These are phyloP conservation scores for Fusarium verrucosum DNA, from an alignment of 2,329 filamentous ascomycete genomes.

Conservation along the genomic window DNA sequence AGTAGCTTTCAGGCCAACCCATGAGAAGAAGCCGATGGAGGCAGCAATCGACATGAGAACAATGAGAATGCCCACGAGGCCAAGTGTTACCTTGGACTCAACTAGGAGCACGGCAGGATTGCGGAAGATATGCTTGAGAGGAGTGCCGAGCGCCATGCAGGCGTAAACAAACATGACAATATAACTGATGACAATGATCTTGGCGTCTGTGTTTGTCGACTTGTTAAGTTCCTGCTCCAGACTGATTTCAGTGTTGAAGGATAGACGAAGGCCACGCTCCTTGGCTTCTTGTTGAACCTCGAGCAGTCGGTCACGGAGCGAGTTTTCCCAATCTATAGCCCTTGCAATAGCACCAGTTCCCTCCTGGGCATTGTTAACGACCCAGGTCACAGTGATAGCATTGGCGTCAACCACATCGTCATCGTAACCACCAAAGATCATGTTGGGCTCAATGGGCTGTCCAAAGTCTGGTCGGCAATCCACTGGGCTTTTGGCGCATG, in stretches of 20 bases:
- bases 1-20: constrained; percentile 89
- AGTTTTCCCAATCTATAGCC: constrained; percentile 90
- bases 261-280: constrained; percentile 82
- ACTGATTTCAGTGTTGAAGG: constrained; percentile 95
- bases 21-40: constrained; percentile 94
- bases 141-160: constrained; percentile 89
- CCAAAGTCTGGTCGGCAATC: constrained; percentile 88
- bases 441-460: constrained; percentile 84
- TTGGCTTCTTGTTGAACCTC: constrained; percentile 82
- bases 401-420: constrained; percentile 75
- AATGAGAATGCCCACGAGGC: constrained; percentile 93
- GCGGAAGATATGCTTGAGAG: constrained; percentile 77
- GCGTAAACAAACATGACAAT: constrained; percentile 99
- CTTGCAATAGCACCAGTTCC: constrained; percentile 73
- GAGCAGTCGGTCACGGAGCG: constrained; percentile 76
- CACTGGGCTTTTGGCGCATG: constrained; percentile 82
- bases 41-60: constrained; percentile 97
- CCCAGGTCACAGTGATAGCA: constrained; percentile 92
- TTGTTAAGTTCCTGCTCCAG: constrained; percentile 97
- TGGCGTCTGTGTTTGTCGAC: constrained; percentile 97
- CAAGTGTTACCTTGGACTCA: constrained; percentile 95
- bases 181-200: constrained; percentile 96
- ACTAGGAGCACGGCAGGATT: constrained; percentile 88
- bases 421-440: constrained; percentile 84
- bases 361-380: constrained; percentile 85